Evolutionary conservation across 495 filamentous ascomycete species (phyloP), one percentile per base, ranked within the genome.

Genomic region (Cercophora samala): DNA sequence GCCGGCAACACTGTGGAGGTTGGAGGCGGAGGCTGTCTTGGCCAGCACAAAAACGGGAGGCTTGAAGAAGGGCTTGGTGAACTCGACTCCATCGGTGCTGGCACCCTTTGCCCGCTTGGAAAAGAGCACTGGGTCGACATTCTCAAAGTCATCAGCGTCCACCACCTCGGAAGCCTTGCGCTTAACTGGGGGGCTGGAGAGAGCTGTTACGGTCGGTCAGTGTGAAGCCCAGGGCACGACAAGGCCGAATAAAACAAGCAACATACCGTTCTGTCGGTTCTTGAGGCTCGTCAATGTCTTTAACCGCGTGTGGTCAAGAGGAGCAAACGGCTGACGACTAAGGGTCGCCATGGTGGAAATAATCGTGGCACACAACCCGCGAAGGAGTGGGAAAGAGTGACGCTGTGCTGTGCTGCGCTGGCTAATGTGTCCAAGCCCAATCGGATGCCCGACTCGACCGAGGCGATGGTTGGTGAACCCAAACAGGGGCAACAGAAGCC

Each of bases 51-150:
- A 83, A 69, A 66, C 74, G 62, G 71, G 76, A 52, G 80, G 76
- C 75, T 83, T 83, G 74, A 78, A 67, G 65, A 85, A 84, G 66
- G 83, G 82, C 63, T 86, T 88, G 54, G 80, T 80, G 42, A 80
- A 64, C 46, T 66, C 69, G 1, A 5, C 11, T 32, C 66, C 68
- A 63, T 75, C 66, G 52, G 59, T 73, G 68, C 84, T 83, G 60
- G 81, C 81, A 60, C 85, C 86, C 79, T 96, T 97, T 21, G 86
- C 80, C 65, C 87, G 79, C 81, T 91, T 90, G 24, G 92, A 84
- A 72, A 88, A 87, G 64, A 85, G 73, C 24, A 79, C 66, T 0
- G 93, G 93, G 71, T 93, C 91, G 68, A 96, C 83, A 72, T 97
- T 97, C 81, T 97, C 93, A 8, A 83, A 77, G 74, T 96, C 87